Conservation (phyloP, 1,139 yeast genomes). For the Geotrichum aggregatum region DNA sequence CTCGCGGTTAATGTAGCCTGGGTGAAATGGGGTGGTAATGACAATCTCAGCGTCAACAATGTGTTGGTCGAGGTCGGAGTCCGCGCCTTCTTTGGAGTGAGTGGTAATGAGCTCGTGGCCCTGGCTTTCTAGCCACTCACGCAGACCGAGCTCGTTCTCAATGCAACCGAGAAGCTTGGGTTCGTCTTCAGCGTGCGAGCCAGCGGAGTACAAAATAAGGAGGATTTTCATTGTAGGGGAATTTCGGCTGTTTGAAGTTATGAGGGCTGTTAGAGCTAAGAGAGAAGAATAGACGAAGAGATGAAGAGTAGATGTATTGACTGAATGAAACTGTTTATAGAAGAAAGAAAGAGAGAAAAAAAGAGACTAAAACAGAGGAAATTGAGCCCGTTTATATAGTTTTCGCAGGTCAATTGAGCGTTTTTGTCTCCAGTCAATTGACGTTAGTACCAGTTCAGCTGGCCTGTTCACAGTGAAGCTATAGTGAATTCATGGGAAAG, state of each 20-base stretch:
- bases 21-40: constrained; percentile 81
- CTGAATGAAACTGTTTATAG: too few relatives aligned
- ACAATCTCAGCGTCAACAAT: constrained; percentile 69
- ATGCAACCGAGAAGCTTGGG: constrained; percentile 61
- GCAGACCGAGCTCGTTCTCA: constrained; percentile 72
- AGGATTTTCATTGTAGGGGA: constrained; percentile 28
- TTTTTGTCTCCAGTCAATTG: too few relatives aligned
- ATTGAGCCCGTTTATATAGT: not conserved
- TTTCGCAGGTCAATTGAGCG: too few relatives aligned
- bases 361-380: not conserved
- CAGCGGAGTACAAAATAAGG: constrained; percentile 37
- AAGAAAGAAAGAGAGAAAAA: not conserved
- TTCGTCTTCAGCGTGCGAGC: constrained; percentile 55
- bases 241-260: not conserved
- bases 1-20: constrained; percentile 67
- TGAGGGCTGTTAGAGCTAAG: not conserved
- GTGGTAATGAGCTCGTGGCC: constrained; percentile 71
- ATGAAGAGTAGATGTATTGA: too few relatives aligned
- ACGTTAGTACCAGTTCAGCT: too few relatives aligned
- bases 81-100: constrained; percentile 62
- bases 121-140: constrained; percentile 57
- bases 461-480: too few relatives aligned
- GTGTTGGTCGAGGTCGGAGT: constrained; percentile 57
- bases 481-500: too few relatives aligned
- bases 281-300: not conserved